A percentile compares a stretch with the other conserved stretches of the same genome.
Conservation (phyloP, 2,329 filamentous ascomycete genomes). For the Pestalotiopsis sp. region DNA sequence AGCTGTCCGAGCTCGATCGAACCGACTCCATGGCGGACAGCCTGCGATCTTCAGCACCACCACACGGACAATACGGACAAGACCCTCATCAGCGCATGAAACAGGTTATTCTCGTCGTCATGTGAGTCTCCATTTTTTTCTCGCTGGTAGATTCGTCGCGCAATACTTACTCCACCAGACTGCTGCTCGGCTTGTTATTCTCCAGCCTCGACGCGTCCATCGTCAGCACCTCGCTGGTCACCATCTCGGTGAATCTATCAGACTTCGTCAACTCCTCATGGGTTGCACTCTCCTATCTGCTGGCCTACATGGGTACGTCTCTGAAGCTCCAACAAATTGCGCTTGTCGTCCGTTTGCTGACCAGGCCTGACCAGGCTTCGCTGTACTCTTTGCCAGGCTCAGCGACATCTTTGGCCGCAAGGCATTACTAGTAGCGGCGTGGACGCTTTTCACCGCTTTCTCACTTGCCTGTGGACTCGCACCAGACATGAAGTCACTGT, state of each 20-base stretch:
- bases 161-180: slow-evolving; percentile 36
- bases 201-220: slow-evolving; percentile 62
- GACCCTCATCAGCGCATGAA: slow-evolving; percentile 24
- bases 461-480: slow-evolving; percentile 57
- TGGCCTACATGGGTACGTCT: slow-evolving; percentile 56
- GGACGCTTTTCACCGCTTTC: slow-evolving; percentile 57
- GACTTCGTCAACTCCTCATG: slow-evolving; percentile 57
- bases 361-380: slow-evolving; percentile 45
- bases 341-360: not conserved
- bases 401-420: slow-evolving; percentile 62
- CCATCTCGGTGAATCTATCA: slow-evolving; percentile 54
- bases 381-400: slow-evolving; percentile 59
- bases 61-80: not conserved
- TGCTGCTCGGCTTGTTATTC: slow-evolving; percentile 57
- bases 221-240: slow-evolving; percentile 60
- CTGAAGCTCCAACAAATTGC: too few species aligned
- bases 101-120: slow-evolving; percentile 37
- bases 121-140: slow-evolving; percentile 30
- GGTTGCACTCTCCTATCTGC: slow-evolving; percentile 58
- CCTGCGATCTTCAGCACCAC: not conserved
- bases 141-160: slow-evolving; percentile 21
- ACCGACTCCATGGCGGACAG: slow-evolving; percentile 12
- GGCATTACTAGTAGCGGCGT: slow-evolving; percentile 52
- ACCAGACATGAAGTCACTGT: slow-evolving; percentile 54
- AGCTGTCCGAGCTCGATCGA: not conserved